A percentile compares a stretch with the other conserved stretches of the same genome.
Conservation (phyloP, 2,329 filamentous ascomycete genomes). For the Cryphonectria parasitica region DNA sequence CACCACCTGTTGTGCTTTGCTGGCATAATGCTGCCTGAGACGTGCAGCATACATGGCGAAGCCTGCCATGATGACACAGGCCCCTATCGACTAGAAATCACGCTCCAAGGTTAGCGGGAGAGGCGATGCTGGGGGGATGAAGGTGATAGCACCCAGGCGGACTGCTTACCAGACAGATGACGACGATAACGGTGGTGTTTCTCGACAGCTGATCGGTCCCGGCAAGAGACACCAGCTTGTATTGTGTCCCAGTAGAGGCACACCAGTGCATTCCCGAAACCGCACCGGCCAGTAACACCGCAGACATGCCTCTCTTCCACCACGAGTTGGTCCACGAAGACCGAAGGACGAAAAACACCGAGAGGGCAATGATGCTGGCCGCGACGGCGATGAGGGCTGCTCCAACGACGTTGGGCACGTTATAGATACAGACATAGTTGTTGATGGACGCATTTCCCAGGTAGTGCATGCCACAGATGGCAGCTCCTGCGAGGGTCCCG, state of each 20-base stretch:
- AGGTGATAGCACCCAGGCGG: constrained; percentile 4
- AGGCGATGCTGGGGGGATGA: background rate
- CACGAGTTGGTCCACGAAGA: constrained; percentile 77
- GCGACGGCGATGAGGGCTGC: constrained; percentile 73
- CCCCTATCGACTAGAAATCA: constrained; percentile 60
- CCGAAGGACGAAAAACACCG: constrained; percentile 77
- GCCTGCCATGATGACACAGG: constrained; percentile 62
- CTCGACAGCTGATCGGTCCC: constrained; percentile 53
- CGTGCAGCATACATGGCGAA: constrained; percentile 59
- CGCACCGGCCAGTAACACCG: constrained; percentile 69
- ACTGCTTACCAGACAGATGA: constrained; percentile 66
- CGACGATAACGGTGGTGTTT: constrained; percentile 72
- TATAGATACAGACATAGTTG: constrained; percentile 73
- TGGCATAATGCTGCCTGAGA: constrained; percentile 56
- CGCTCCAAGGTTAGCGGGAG: background rate
- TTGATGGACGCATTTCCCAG: constrained; percentile 81
- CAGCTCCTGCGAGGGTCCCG: constrained; percentile 71
- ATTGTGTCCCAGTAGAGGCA: constrained; percentile 71
- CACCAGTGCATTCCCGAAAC: constrained; percentile 91
- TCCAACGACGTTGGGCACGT: constrained; percentile 63
- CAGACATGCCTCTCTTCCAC: constrained; percentile 73
- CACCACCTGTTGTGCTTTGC: constrained; percentile 64
- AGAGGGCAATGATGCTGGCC: constrained; percentile 71
- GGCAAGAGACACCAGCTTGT: constrained; percentile 58
- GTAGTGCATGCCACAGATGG: constrained; percentile 87